Evolutionary conservation across 176 grass and related monocot genomes (phyloP).

Genomic region (Panicum miliaceum): DNA sequence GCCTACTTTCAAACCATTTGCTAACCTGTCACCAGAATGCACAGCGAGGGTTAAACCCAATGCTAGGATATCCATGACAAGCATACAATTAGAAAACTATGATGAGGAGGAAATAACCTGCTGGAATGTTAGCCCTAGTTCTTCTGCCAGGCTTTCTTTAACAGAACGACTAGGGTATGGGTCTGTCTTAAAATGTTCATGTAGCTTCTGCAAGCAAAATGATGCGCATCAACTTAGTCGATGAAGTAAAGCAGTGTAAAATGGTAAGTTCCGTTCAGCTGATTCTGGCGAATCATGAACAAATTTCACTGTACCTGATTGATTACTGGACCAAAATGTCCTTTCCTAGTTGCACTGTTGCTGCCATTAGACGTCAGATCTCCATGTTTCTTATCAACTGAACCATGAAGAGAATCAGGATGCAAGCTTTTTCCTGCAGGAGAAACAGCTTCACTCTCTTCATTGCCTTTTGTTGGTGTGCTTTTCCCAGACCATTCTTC

Average conservation of each 20-base stretch:
- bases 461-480: conserved; percentile 36
- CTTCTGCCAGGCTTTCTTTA: conserved; percentile 63
- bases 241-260: conserved; percentile 17
- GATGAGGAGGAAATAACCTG: conserved; percentile 44
- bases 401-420: conserved; percentile 32
- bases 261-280: background rate
- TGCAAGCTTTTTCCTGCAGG: conserved; percentile 33
- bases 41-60: conserved; percentile 27
- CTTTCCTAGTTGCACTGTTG: conserved; percentile 32
- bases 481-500: conserved; percentile 76
- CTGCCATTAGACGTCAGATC: conserved; percentile 43
- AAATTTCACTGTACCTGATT: conserved; percentile 43
- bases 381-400: conserved; percentile 32
- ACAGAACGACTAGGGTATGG: conserved; percentile 53
- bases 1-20: conserved; percentile 66
- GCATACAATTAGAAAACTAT: conserved; percentile 35
- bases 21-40: conserved; percentile 51
- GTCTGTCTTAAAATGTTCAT: conserved; percentile 53
- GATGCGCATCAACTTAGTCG: background rate
- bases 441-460: conserved; percentile 45
- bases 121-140: conserved; percentile 57
- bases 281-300: background rate
- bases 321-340: conserved; percentile 43
- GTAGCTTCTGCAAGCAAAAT: conserved; percentile 57
- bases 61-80: conserved; percentile 19